A percentile compares a stretch with the other conserved stretches of the same genome.
These are phyloP conservation scores for Galerina sulciceps DNA, from an alignment of 768 basidiomycete genomes.

Conservation along the genomic window DNA sequence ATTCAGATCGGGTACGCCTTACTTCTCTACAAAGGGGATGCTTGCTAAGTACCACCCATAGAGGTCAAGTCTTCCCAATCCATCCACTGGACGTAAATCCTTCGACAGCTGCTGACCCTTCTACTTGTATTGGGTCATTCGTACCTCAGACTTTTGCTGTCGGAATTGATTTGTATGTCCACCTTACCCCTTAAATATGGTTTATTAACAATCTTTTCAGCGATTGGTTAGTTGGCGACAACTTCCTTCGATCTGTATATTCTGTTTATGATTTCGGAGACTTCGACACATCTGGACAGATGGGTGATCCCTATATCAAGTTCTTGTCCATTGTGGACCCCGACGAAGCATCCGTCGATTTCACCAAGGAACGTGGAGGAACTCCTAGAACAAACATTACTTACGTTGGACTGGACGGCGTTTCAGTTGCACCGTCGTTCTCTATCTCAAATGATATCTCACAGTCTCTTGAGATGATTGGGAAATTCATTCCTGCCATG, in stretches of 20 bases:
- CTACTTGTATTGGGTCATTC: conserved; percentile 75
- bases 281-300: conserved; percentile 61
- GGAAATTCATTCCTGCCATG: conserved; percentile 71
- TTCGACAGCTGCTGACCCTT: conserved; percentile 42
- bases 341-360: conserved; percentile 70
- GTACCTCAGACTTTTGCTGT: conserved; percentile 63
- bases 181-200: background rate
- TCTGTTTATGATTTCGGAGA: conserved; percentile 87
- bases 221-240: conserved; percentile 85
- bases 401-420: conserved; percentile 56
- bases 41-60: conserved; percentile 30
- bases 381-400: conserved; percentile 68
- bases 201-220: conserved; percentile 37
- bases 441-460: conserved; percentile 62
- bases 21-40: background rate
- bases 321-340: conserved; percentile 73
- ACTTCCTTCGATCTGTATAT: conserved; percentile 82
- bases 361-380: conserved; percentile 71
- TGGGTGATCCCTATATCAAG: conserved; percentile 81
- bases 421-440: conserved; percentile 47
- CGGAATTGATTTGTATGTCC: conserved; percentile 69
- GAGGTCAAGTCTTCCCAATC: conserved; percentile 75
- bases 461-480: conserved; percentile 63
- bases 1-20: conserved; percentile 71
- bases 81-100: conserved; percentile 81